phyloP scores from a whole-genome alignment of 2,329 filamentous ascomycete species.

The Hypoxylon sp. region DNA sequence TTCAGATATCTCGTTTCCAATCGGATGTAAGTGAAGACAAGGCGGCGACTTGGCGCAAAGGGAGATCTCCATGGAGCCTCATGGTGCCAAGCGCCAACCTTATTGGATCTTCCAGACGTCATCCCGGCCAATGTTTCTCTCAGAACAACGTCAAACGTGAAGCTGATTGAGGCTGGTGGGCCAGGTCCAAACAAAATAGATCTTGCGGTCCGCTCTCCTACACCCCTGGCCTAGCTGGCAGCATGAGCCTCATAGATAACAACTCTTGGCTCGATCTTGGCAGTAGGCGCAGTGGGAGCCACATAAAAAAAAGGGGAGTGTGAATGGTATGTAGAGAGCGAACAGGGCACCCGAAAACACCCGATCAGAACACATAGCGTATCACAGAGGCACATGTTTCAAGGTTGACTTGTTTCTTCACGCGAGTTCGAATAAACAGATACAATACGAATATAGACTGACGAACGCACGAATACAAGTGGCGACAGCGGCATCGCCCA shows the following conservation, averaged over 20 bases:
- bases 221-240: slow-evolving; percentile 17
- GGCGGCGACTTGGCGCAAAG: slow-evolving; percentile 36
- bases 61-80: slow-evolving; percentile 45
- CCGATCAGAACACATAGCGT: slow-evolving; percentile 33
- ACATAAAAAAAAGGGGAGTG: slow-evolving; percentile 24
- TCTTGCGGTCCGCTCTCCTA: slow-evolving; percentile 16
- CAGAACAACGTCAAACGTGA: slow-evolving; percentile 44
- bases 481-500: neutral
- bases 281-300: slow-evolving; percentile 38
- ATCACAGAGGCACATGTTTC: slow-evolving; percentile 33
- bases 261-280: slow-evolving; percentile 38
- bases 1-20: slow-evolving; percentile 33
- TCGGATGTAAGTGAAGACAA: slow-evolving; percentile 26
- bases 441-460: slow-evolving; percentile 1
- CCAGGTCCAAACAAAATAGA: slow-evolving; percentile 33
- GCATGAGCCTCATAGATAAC: slow-evolving; percentile 45
- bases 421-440: neutral
- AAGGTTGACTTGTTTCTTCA: slow-evolving; percentile 32
- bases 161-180: slow-evolving; percentile 46
- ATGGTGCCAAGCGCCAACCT: slow-evolving; percentile 21
- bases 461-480: neutral
- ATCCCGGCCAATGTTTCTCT: slow-evolving; percentile 38
- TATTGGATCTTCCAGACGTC: slow-evolving; percentile 33
- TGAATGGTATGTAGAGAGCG: slow-evolving; percentile 3
- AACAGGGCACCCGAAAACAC: slow-evolving; percentile 34